Conservation (phyloP, 306 rosid genomes). For the Prunus fruticosa region DNA sequence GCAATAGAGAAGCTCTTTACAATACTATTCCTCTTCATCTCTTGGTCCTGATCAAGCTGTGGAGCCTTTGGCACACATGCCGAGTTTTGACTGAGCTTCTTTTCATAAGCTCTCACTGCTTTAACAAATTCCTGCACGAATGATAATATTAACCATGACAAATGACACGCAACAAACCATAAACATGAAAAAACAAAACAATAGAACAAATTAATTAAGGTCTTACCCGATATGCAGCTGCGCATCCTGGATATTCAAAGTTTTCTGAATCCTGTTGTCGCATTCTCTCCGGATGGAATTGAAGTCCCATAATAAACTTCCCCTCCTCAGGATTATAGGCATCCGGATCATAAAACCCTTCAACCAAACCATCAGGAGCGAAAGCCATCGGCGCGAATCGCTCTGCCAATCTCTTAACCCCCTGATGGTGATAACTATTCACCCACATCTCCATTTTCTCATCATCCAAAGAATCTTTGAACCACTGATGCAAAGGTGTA, state of each 20-base stretch:
- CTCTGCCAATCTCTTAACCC: conserved; percentile 77
- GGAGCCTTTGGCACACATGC: conserved; percentile 21
- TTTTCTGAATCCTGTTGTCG: conserved; percentile 65
- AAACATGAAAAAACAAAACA: neutral
- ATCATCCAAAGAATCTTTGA: conserved; percentile 56
- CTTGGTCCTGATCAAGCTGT: conserved; percentile 24
- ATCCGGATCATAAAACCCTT: conserved; percentile 88
- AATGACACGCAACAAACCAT: no score
- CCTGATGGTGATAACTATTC: conserved; percentile 96
- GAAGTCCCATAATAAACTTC: conserved; percentile 92
- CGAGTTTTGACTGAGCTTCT: conserved; percentile 26
- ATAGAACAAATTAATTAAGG: conserved; percentile 32
- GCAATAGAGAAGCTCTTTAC: conserved; percentile 5
- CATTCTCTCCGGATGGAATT: conserved; percentile 94
- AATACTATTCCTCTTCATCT: conserved; percentile 29
- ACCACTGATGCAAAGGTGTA: conserved; percentile 81
- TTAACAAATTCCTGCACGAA: no score
- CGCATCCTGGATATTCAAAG: conserved; percentile 87
- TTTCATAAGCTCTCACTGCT: conserved; percentile 29
- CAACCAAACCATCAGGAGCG: conserved; percentile 76
- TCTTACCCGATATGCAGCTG: conserved; percentile 72
- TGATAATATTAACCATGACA: no score
- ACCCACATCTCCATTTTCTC: conserved; percentile 61
- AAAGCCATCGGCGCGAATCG: conserved; percentile 84
- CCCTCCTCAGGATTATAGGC: conserved; percentile 90